A percentile compares a stretch with the other conserved stretches of the same genome.
These are phyloP conservation scores for Arctium minus DNA, from an alignment of 129 eudicot genomes.

Conservation along the genomic window DNA sequence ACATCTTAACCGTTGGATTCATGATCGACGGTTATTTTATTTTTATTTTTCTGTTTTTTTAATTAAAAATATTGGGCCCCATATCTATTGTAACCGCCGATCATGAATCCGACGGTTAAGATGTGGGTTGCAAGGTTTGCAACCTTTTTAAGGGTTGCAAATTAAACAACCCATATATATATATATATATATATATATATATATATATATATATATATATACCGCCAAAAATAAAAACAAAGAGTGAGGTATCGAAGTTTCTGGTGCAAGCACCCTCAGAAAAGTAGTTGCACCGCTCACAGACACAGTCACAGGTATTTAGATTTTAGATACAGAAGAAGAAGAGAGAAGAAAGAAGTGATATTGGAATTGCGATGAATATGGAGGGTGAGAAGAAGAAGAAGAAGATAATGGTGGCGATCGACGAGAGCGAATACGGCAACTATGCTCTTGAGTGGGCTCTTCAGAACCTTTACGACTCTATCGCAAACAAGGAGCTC, in stretches of 20 bases:
- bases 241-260: background rate
- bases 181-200: no score
- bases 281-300: background rate
- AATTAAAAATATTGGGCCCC: no score
- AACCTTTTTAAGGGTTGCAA: no score
- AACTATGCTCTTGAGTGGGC: slow-evolving; percentile 62
- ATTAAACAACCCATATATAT: no score
- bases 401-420: slow-evolving; percentile 63
- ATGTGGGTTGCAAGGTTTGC: no score
- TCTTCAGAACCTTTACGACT: slow-evolving; percentile 38
- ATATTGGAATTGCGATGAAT: slow-evolving; percentile 6
- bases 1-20: no score
- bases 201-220: no score
- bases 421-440: slow-evolving; percentile 69
- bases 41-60: no score
- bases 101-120: no score
- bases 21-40: no score
- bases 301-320: background rate
- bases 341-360: background rate
- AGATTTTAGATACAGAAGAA: background rate
- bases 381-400: slow-evolving; percentile 22
- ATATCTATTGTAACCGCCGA: no score
- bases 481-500: slow-evolving; percentile 32
- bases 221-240: background rate
- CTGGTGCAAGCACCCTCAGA: background rate